phyloP scores from a whole-genome alignment of 164 flowering plant genomes.

The Macadamia integrifolia region DNA sequence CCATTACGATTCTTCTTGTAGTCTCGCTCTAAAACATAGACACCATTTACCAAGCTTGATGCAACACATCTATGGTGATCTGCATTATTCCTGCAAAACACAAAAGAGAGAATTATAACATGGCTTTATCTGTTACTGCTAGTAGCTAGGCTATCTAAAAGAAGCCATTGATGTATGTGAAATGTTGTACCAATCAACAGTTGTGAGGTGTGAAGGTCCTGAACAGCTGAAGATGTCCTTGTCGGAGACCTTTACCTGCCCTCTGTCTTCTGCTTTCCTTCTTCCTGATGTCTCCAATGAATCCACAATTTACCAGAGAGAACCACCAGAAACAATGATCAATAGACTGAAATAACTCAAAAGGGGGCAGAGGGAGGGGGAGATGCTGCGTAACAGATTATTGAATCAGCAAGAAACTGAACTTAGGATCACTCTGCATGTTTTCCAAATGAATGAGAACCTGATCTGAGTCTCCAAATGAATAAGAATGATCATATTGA shows the following conservation, averaged over 20 bases:
- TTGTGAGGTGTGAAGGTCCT: conserved; percentile 66
- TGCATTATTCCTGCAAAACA: conserved; percentile 45
- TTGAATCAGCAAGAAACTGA: too few relatives aligned
- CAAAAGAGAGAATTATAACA: too few relatives aligned
- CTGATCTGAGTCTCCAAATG: too few relatives aligned
- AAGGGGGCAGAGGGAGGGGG: too few relatives aligned
- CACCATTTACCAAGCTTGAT: conserved; percentile 79
- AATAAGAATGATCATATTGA: too few relatives aligned
- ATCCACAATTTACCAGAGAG: neutral
- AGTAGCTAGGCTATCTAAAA: neutral
- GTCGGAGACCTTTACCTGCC: conserved; percentile 34
- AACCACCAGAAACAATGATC: neutral
- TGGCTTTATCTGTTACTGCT: too few relatives aligned
- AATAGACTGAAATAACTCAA: too few relatives aligned
- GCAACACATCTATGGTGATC: conserved; percentile 71
- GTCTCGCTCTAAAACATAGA: conserved; percentile 71
- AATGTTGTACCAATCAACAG: conserved; percentile 61
- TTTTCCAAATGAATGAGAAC: too few relatives aligned
- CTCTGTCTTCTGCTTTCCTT: conserved; percentile 1
- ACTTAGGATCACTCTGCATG: too few relatives aligned
- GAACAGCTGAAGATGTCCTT: conserved; percentile 57
- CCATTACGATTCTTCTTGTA: conserved; percentile 42
- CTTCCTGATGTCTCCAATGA: neutral
- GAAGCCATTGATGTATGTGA: conserved; percentile 12
- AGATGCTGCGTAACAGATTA: too few relatives aligned